Base-by-base conservation (phyloP, 495 filamentous ascomycete genomes). In the Chlorociboria aeruginascens region DNA sequence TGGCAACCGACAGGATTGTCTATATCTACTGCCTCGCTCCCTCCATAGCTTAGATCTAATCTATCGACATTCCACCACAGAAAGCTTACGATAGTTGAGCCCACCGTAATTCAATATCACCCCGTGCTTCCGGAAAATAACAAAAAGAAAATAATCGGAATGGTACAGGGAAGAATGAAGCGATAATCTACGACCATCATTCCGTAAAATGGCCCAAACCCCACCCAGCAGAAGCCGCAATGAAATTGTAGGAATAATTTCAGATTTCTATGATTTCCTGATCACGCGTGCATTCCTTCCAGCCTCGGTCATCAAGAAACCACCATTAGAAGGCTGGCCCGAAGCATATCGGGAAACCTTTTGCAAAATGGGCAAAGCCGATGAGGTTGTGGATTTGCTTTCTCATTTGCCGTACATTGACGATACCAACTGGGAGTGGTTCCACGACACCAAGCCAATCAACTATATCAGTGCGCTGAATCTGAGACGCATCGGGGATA, bases 311-410 rank as follows among this genome's bases (percentile, higher is more conserved):
- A 32, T 34, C 29, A 45, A 45, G 17, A 35, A 2, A 35, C 43
- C 43, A n/a, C 43, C 43, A 33, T 20, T 9, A 45, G 43, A 43
- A 28, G 40, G 40, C 40, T 43, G 40, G 40, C 40, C 40, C 28
- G 40, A 43, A 43, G 40, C 25, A 33, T 6, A 33, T 45, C 43
- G 43, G 3, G 28, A 6, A 33, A 17, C 14, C 32, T 45, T 45
- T n/a, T 30, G 43, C 43, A 45, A 45, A 16, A 45, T 45, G 31
- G 43, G 43, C 7, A 45, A 45, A 45, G 6, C 43, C 31, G 14
- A 45, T 16, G 30, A 45, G 16, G 43, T 45, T 31, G 31, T 45
- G 30, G 43, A 45, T 45, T 34, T 45, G n/a, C 43, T 45, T 34
- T 45, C 43, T 45, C 43, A 34, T 17, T 20, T 45, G 28, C 31